Base-by-base conservation (phyloP, 441 rosid genomes). In the Brassica hybrid region DNA sequence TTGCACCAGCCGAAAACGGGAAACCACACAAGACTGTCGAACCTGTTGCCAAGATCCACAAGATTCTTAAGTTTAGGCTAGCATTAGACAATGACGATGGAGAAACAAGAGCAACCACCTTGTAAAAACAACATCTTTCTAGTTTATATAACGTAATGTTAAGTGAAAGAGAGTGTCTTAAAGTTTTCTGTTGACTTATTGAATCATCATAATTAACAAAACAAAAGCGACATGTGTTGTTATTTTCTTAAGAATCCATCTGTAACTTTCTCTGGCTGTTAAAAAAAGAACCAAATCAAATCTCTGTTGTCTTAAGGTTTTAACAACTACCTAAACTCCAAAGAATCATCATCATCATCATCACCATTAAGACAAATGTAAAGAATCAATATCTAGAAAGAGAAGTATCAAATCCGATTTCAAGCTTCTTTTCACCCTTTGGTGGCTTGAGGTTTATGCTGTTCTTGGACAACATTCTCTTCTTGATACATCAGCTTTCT, bases 401-500 rank as follows among this genome's bases (percentile, higher is more conserved):
- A 7, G 19, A 13, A 3, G 1, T n/a, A 50, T 50, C 50, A 8
- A 50, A 30, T 73, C 62, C 14, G 27, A 69, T 73, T 25, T 59
- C 73, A 78, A 30, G 57, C 52, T 3, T 58, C 36, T 36, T 21
- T 7, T 69, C 79, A 77, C 1, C 72, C 83, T 34, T 88, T 83
- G 77, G 86, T 87, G 52, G 89, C 84, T 54, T 72, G 89, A 41
- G 94, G 80, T 59, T 85, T 86, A 78, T 80, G 88, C 12, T 62
- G 82, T 56, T 79, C 78, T 73, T 79, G 82, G 17, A 70, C 76
- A 74, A 85, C 63, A 60, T 57, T 84, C 38, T 91, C 97, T 73
- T 90, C 92, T 27, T 74, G 50, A 79, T 87, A 85, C 34, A 87
- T 81, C 81, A 94, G 72, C 74, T 92, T 82, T 79, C 99, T 91